phyloP scores from a whole-genome alignment of 179 eudicot genomes.

The Pouteria campechiana region DNA sequence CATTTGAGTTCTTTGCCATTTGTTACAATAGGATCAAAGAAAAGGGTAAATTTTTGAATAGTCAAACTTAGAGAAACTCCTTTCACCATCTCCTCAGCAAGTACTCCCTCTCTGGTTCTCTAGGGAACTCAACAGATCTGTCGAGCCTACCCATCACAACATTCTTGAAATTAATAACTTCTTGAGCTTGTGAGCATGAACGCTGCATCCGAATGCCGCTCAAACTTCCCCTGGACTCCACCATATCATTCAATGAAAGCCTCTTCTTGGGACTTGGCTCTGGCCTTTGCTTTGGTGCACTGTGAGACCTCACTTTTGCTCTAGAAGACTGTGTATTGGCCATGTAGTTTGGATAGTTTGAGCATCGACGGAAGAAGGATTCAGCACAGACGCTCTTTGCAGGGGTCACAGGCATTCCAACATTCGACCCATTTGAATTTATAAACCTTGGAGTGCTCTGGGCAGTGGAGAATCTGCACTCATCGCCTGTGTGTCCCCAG shows the following conservation, averaged over 20 bases:
- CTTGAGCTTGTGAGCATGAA: slow-evolving; percentile 47
- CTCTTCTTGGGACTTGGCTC: slow-evolving; percentile 43
- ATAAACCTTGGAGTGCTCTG: slow-evolving; percentile 70
- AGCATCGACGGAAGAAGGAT: slow-evolving; percentile 37
- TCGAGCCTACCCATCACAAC: slow-evolving; percentile 66
- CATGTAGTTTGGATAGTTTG: slow-evolving; percentile 68
- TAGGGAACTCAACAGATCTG: slow-evolving; percentile 29
- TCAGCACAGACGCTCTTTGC: slow-evolving; percentile 51
- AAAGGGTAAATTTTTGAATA: no score
- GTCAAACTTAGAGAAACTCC: no score
- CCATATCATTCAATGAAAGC: slow-evolving; percentile 52
- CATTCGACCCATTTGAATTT: slow-evolving; percentile 17
- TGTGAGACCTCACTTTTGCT: slow-evolving; percentile 80
- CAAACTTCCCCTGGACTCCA: slow-evolving; percentile 74
- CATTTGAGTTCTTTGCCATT: no score
- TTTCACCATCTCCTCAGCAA: no score
- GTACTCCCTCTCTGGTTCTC: slow-evolving; percentile 5
- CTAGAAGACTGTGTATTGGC: slow-evolving; percentile 65
- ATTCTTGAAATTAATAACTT: slow-evolving; percentile 52
- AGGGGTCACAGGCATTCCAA: slow-evolving; percentile 49
- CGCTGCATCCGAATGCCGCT: slow-evolving; percentile 76
- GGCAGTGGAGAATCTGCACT: slow-evolving; percentile 50
- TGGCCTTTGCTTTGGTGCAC: slow-evolving; percentile 84
- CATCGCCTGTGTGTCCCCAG: slow-evolving; percentile 39
- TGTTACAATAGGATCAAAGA: no score